Evolutionary conservation across 2,329 filamentous ascomycete species (phyloP).

Genomic region (Beauveria asiatica): DNA sequence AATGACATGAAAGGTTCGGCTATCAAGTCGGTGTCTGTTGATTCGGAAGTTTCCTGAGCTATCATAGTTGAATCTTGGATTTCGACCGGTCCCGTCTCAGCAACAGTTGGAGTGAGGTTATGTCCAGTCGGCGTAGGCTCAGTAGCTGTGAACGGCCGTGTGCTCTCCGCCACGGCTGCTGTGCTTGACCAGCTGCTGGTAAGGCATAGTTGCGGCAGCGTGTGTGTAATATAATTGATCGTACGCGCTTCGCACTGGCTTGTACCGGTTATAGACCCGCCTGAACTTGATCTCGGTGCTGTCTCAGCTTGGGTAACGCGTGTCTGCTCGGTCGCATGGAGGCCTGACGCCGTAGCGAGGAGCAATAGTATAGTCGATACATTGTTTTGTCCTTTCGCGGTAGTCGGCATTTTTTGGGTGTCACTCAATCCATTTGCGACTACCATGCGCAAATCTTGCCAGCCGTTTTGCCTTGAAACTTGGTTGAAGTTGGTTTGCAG

Average conservation of each 20-base stretch:
- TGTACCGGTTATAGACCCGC: neutral
- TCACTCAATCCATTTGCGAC: neutral
- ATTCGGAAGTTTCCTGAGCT: neutral
- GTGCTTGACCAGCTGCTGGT: conserved; percentile 48
- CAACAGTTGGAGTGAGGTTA: neutral
- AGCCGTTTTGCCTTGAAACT: neutral
- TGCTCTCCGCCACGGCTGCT: conserved; percentile 15
- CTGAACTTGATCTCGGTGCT: conserved; percentile 1
- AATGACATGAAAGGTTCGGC: conserved; percentile 74
- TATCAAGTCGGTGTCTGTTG: conserved; percentile 16
- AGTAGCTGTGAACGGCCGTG: conserved; percentile 10
- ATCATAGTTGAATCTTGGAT: neutral
- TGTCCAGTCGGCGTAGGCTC: conserved; percentile 2
- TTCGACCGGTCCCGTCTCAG: neutral
- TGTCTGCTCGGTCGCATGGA: conserved; percentile 3
- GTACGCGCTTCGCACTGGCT: conserved; percentile 48
- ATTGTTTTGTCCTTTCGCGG: neutral
- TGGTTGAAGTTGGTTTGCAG: neutral
- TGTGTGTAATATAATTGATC: conserved; percentile 76
- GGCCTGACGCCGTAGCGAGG: neutral
- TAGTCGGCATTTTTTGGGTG: neutral
- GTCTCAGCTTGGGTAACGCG: neutral
- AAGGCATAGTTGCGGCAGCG: conserved; percentile 66
- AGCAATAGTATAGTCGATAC: neutral
- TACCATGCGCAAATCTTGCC: neutral